Base-by-base conservation (phyloP, 345 rosid species). In the Sonneratia alba region DNA sequence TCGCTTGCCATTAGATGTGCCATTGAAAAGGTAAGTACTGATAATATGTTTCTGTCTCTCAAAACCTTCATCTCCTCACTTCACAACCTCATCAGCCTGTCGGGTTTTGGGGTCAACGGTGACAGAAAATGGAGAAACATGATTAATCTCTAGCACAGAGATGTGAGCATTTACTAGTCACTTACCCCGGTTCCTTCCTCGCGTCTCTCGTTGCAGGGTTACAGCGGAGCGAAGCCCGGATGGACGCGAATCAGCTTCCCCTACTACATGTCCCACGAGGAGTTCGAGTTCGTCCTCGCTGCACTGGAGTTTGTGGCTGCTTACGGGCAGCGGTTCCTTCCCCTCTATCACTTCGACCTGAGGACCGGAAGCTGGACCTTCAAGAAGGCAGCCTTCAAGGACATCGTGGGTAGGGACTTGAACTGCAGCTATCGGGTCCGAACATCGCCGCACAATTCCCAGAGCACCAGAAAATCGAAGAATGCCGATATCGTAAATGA, bases 221-320 rank as follows among this genome's bases (percentile, higher is more conserved):
- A 78, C 13, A 3, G 1, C 4, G 91, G 85, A 43, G 74, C 61
- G 16, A 88, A 88, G 72, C 93, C 88, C 0, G 91, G 91, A 27
- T 84, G 91, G 89, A 80, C 93, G 43, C 79, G 93, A 76, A 66
- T 89, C 38, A 87, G 91, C 84, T 87, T 89, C 72, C 88, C 91
- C 3, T 87, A 87, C 83, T 87, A 87, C 80, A 85, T 85, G 87
- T 76, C 85, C 0, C 69, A 59, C 0, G 83, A 83, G 74, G 88
- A 85, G 64, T 84, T 85, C 6, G 85, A 88, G 71, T 88, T 79
- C 79, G 81, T 85, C 36, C 71, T 87, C 0, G 78, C 83, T 1
- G 83, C 91, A 4, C 0, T 85, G n/a, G 88, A 88, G 67, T 88
- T 87, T 45, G 40, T 76, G 16, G 84, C 88, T 11, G 36, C 64